These are phyloP conservation scores for Kalmusia sp. DNA, from an alignment of 2,329 filamentous ascomycete genomes.

Conservation along the genomic window DNA sequence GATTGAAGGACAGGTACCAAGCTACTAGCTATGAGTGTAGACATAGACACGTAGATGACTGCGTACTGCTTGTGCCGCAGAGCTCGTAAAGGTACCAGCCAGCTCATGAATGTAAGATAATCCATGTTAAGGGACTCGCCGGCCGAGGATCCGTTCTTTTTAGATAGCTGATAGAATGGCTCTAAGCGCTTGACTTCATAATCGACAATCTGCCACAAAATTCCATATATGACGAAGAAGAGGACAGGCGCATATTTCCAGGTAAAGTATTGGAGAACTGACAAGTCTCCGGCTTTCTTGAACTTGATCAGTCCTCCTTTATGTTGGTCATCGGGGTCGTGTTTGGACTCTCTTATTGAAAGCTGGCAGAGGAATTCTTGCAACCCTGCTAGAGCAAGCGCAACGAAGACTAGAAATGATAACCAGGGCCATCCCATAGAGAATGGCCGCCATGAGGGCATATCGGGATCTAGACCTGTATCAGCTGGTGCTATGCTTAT, in stretches of 20 bases:
- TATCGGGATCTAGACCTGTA: constrained; percentile 40
- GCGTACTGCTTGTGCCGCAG: constrained; percentile 70
- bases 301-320: constrained; percentile 40
- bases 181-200: constrained; percentile 60
- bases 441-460: constrained; percentile 48
- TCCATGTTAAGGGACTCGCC: constrained; percentile 72
- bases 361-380: constrained; percentile 48
- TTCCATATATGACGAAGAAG: constrained; percentile 56
- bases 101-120: constrained; percentile 73
- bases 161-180: constrained; percentile 55
- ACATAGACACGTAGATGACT: constrained; percentile 70
- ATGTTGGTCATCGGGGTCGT: constrained; percentile 14
- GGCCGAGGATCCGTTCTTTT: constrained; percentile 45
- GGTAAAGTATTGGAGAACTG: constrained; percentile 40
- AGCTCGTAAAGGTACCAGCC: constrained; percentile 69
- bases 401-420: constrained; percentile 40
- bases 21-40: constrained; percentile 70
- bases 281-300: constrained; percentile 33
- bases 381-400: constrained; percentile 40
- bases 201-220: constrained; percentile 58
- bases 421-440: constrained; percentile 49
- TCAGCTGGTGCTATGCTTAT: neutral
- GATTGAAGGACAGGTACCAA: constrained; percentile 73
- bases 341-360: constrained; percentile 31
- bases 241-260: constrained; percentile 53